phyloP scores from a whole-genome alignment of 768 basidiomycete genomes.

The Tulasnella sp. region DNA sequence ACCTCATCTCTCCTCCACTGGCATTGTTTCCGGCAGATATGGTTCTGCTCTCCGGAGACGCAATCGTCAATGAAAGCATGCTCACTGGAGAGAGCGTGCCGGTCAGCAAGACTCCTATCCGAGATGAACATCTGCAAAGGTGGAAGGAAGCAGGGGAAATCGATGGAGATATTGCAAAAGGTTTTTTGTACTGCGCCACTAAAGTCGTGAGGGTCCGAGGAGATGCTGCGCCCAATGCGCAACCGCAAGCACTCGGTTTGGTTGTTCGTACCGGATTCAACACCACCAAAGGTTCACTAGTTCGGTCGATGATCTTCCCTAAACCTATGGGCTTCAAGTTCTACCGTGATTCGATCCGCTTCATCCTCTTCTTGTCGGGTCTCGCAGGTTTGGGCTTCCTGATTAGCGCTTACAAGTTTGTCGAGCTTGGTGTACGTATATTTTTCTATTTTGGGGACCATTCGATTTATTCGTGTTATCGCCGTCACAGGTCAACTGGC shows the following conservation, averaged over 20 bases:
- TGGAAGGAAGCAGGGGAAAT: conserved; percentile 59
- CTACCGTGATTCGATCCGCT: conserved; percentile 81
- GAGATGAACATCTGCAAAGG: conserved; percentile 56
- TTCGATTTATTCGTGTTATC: neutral
- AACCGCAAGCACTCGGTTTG: conserved; percentile 54
- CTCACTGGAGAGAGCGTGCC: conserved; percentile 97
- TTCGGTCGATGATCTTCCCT: conserved; percentile 96
- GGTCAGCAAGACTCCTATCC: conserved; percentile 78
- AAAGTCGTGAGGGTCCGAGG: conserved; percentile 78
- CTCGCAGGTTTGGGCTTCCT: conserved; percentile 86
- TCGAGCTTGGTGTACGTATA: conserved; percentile 66
- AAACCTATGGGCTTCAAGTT: conserved; percentile 99
- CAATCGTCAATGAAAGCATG: conserved; percentile 98
- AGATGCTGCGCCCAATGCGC: conserved; percentile 36
- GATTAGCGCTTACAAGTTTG: conserved; percentile 82
- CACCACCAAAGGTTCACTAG: conserved; percentile 92
- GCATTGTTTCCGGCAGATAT: conserved; percentile 77
- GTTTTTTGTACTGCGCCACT: conserved; percentile 84
- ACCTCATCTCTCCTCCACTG: conserved; percentile 66
- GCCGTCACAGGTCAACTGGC: conserved; percentile 58
- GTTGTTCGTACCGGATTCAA: conserved; percentile 89
- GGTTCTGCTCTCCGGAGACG: conserved; percentile 87
- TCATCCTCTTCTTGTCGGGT: conserved; percentile 84
- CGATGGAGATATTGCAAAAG: conserved; percentile 52
- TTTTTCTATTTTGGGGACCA: too few relatives aligned